Evolutionary conservation across 2,329 filamentous ascomycete genomes (phyloP).

Genomic region (Fusarium dimerum): DNA sequence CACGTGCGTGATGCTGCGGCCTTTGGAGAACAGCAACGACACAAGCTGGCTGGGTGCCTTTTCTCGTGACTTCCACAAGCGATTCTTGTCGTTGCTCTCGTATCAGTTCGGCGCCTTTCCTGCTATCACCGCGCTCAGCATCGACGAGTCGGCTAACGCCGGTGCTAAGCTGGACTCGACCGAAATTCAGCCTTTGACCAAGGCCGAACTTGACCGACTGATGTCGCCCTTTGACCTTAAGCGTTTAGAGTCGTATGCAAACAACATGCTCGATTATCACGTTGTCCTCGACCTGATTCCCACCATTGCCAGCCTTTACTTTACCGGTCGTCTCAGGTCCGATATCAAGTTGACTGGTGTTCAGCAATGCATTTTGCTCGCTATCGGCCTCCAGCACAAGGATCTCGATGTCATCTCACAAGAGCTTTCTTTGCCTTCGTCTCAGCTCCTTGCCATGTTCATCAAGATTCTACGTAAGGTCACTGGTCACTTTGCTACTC

Average conservation of each 20-base stretch:
- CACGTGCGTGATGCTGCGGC: conserved; percentile 94
- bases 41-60: conserved; percentile 87
- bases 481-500: conserved; percentile 70
- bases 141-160: conserved; percentile 80
- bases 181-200: conserved; percentile 60
- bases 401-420: conserved; percentile 77
- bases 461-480: conserved; percentile 94
- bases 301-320: conserved; percentile 79
- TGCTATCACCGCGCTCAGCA: conserved; percentile 75
- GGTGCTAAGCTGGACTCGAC: conserved; percentile 66
- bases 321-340: conserved; percentile 70
- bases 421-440: conserved; percentile 72
- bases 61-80: conserved; percentile 86
- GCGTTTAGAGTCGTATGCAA: conserved; percentile 90
- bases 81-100: conserved; percentile 87
- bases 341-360: conserved; percentile 75
- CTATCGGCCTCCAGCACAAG: conserved; percentile 88
- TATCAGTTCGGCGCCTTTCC: conserved; percentile 90
- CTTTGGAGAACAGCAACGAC: conserved; percentile 69
- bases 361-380: conserved; percentile 85
- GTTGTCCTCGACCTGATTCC: conserved; percentile 94
- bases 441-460: conserved; percentile 93
- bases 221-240: conserved; percentile 94
- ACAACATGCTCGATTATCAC: conserved; percentile 97
- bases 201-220: conserved; percentile 72